Evolutionary conservation across 176 grass and related monocot species (phyloP).

Genomic region (Oropetium thomaeum): DNA sequence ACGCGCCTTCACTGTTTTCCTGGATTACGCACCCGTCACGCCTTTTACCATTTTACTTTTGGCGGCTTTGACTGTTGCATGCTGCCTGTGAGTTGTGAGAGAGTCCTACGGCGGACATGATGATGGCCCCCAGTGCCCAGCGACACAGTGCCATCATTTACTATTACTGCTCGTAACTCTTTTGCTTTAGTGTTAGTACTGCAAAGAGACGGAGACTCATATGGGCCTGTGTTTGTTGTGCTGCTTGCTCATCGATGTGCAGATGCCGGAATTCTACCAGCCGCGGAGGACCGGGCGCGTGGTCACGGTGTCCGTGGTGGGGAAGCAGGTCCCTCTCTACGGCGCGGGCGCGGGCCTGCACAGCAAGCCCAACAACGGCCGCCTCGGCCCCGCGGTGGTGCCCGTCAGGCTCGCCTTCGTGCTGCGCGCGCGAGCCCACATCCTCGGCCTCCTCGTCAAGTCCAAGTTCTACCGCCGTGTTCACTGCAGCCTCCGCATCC

Average conservation of each 20-base stretch:
- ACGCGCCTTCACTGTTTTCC: conserved; percentile 19
- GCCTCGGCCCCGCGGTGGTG: conserved; percentile 59
- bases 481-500: conserved; percentile 49
- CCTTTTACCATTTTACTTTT: background rate
- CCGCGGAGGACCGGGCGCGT: conserved; percentile 62
- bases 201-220: background rate
- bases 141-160: background rate
- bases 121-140: conserved; percentile 27
- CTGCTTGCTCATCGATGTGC: conserved; percentile 6
- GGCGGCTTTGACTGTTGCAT: background rate
- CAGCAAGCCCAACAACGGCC: conserved; percentile 77
- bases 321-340: conserved; percentile 89
- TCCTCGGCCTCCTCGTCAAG: conserved; percentile 75
- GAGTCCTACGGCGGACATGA: conserved; percentile 29
- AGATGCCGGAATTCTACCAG: conserved; percentile 97
- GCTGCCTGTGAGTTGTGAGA: background rate
- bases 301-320: conserved; percentile 57
- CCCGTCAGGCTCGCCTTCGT: conserved; percentile 59
- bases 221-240: background rate
- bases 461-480: conserved; percentile 96
- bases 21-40: conserved; percentile 10
- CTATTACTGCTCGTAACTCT: background rate
- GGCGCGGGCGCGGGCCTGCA: conserved; percentile 66
- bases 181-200: background rate
- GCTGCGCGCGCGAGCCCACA: conserved; percentile 78